Percentiles rank a stretch among this genome's conserved stretches.
Evolutionary conservation across 208 protist species (phyloP).

Genomic region (Tritrichomonas foetus): DNA sequence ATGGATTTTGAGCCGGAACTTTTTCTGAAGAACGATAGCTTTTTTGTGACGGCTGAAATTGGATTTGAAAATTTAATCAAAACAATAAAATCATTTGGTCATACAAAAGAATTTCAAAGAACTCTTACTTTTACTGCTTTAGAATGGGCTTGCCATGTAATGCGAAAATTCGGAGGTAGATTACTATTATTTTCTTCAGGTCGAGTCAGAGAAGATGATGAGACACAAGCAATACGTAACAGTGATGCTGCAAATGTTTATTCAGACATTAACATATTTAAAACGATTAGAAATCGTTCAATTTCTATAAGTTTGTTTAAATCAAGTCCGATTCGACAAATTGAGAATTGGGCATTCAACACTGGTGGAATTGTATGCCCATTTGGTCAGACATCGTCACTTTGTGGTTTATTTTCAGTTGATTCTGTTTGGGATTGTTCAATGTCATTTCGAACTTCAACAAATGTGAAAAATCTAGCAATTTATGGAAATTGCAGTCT

Average conservation of each 20-base stretch:
- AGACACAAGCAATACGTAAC: not conserved
- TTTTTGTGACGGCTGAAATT: too few relatives aligned
- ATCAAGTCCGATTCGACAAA: not conserved
- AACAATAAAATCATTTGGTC: not conserved
- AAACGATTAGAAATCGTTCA: not conserved
- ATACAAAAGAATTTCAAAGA: not conserved
- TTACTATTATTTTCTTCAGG: not conserved
- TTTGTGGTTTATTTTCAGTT: not conserved
- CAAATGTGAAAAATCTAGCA: not conserved
- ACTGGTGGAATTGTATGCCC: not conserved
- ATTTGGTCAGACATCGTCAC: not conserved
- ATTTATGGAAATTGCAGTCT: not conserved
- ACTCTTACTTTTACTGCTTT: not conserved
- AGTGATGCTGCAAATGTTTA: too few relatives aligned
- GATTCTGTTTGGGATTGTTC: not conserved
- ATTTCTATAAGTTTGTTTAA: not conserved
- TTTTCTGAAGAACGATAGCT: too few relatives aligned
- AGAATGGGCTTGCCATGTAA: not conserved
- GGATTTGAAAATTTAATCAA: not conserved
- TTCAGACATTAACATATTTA: not conserved
- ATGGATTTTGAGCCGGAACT: not conserved
- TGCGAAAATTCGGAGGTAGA: not conserved
- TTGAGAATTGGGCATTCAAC: not conserved
- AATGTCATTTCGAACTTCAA: not conserved
- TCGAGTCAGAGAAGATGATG: not conserved